phyloP scores from a whole-genome alignment of 257 asterid species.

The Nicotiana paniculata region DNA sequence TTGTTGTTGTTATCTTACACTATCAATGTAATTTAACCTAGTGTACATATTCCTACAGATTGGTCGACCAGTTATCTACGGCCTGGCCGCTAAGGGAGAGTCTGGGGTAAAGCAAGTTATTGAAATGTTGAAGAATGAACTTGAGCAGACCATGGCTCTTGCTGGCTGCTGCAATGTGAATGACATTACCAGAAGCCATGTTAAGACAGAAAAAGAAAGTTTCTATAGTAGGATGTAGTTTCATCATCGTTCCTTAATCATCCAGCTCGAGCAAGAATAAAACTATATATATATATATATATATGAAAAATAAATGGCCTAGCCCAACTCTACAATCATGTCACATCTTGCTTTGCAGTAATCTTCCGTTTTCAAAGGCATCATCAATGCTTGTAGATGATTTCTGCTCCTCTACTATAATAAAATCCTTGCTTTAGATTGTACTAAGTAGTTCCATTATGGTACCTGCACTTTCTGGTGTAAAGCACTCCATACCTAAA shows the following conservation, averaged over 20 bases:
- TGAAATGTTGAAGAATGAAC: constrained; percentile 49
- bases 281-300: no score
- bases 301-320: neutral
- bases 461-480: neutral
- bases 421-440: neutral
- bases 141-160: constrained; percentile 56
- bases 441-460: neutral
- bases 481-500: no score
- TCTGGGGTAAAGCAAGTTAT: constrained; percentile 41
- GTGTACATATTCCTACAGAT: constrained; percentile 17
- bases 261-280: no score
- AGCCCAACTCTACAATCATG: neutral
- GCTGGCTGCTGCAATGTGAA: constrained; percentile 46
- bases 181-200: constrained; percentile 42
- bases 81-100: constrained; percentile 56
- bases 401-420: neutral
- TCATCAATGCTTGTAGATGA: neutral
- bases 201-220: constrained; percentile 32
- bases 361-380: neutral
- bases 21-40: neutral
- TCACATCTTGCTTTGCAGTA: neutral
- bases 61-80: constrained; percentile 50
- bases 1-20: no score
- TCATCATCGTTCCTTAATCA: no score
- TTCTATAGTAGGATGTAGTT: constrained; percentile 25